These are phyloP conservation scores for Chloranthus sessilifolius DNA, from an alignment of 164 flowering plant species.

Conservation along the genomic window DNA sequence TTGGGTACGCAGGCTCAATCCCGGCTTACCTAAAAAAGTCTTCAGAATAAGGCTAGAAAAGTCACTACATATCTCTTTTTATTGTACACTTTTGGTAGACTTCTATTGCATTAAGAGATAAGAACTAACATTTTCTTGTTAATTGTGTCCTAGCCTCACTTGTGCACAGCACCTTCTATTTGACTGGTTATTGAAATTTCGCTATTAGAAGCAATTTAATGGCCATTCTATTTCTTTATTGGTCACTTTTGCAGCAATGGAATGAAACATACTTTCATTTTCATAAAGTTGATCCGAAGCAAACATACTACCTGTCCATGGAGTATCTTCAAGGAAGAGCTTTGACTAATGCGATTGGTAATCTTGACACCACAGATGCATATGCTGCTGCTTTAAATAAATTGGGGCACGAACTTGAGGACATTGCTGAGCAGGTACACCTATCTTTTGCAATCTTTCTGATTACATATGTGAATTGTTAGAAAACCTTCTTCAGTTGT, in stretches of 20 bases:
- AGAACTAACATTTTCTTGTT: no score
- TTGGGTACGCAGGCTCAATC: no score
- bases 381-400: conserved; percentile 80
- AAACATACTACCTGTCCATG: conserved; percentile 93
- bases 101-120: no score
- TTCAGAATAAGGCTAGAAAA: no score
- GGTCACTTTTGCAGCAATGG: conserved; percentile 72
- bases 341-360: conserved; percentile 88
- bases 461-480: no score
- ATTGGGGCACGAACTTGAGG: conserved; percentile 84
- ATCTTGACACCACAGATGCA: conserved; percentile 59
- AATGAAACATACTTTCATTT: conserved; percentile 82
- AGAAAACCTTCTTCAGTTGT: no score
- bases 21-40: no score
- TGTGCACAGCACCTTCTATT: no score
- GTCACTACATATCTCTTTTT: no score
- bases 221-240: not conserved
- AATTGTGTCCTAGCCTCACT: no score
- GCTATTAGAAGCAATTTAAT: not conserved
- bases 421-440: conserved; percentile 72
- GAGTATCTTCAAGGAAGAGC: conserved; percentile 97
- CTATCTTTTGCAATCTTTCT: not conserved
- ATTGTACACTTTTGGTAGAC: no score
- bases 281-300: conserved; percentile 88
- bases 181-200: not conserved